Conservation (phyloP, 345 rosid genomes). For the Euphorbia pulcherrima region DNA sequence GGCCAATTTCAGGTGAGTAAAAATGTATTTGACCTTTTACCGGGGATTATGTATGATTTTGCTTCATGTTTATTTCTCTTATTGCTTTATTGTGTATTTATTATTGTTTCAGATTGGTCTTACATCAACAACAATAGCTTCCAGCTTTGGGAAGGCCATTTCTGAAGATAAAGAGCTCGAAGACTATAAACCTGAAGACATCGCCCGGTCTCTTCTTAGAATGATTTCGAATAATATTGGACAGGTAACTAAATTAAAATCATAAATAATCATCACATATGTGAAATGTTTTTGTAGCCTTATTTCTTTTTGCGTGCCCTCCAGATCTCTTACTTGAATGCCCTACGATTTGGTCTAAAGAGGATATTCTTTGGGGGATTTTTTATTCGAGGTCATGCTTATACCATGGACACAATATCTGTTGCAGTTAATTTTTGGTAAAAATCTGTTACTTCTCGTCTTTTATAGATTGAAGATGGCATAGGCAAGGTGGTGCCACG, state of each 20-base stretch:
- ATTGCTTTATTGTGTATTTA: no score
- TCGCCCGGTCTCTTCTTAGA: slow-evolving; percentile 89
- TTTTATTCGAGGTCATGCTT: slow-evolving; percentile 97
- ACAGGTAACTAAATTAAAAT: no score
- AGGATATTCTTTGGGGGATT: slow-evolving; percentile 96
- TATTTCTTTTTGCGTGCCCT: slow-evolving; percentile 27
- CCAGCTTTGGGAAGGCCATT: slow-evolving; percentile 95
- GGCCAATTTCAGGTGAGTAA: no score
- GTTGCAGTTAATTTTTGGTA: slow-evolving; percentile 98
- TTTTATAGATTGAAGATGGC: neutral
- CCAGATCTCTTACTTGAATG: slow-evolving; percentile 91
- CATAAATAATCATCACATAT: no score
- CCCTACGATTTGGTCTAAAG: slow-evolving; percentile 92
- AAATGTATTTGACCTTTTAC: no score
- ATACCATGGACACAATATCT: slow-evolving; percentile 99
- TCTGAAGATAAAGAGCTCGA: slow-evolving; percentile 89
- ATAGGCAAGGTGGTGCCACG: no score
- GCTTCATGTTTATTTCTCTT: no score
- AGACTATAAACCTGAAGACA: slow-evolving; percentile 94
- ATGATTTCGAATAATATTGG: slow-evolving; percentile 99
- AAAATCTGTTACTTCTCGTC: slow-evolving; percentile 5
- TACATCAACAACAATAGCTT: slow-evolving; percentile 96
- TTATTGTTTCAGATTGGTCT: slow-evolving; percentile 99
- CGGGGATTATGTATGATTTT: no score
- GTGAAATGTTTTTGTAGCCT: slow-evolving; percentile 12